Conservation (phyloP, 1,139 yeast species). For the Pichia sp. region DNA sequence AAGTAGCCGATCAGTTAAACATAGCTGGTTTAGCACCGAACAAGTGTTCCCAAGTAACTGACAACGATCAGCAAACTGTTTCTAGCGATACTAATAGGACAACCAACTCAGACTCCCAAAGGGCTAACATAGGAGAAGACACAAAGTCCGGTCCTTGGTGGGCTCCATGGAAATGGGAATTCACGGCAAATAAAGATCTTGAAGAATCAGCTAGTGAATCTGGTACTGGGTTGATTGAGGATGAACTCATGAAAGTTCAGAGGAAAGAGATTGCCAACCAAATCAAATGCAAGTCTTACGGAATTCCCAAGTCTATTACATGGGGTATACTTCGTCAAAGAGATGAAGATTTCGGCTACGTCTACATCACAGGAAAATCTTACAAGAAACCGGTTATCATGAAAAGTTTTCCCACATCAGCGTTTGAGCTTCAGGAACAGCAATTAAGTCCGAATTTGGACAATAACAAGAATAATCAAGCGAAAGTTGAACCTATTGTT, state of each 20-base stretch:
- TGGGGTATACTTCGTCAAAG: slow-evolving; percentile 24
- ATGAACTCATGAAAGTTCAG: slow-evolving; percentile 12
- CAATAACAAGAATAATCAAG: neutral
- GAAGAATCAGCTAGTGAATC: slow-evolving; percentile 9
- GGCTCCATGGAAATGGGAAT: slow-evolving; percentile 21
- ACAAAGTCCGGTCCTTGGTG: slow-evolving; percentile 10
- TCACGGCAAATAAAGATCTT: neutral
- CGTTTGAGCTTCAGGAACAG: slow-evolving; percentile 26
- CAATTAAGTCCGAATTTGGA: slow-evolving; percentile 1
- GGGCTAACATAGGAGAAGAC: neutral
- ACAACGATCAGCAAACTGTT: neutral
- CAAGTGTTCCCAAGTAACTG: slow-evolving; percentile 6
- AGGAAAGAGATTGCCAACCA: slow-evolving; percentile 18
- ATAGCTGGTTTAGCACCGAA: slow-evolving; percentile 4
- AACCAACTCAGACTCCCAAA: neutral
- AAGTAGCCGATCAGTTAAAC: neutral
- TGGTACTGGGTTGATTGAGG: slow-evolving; percentile 12
- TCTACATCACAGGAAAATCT: slow-evolving; percentile 38
- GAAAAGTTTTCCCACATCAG: slow-evolving; percentile 26
- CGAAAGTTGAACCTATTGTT: slow-evolving; percentile 16
- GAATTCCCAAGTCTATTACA: slow-evolving; percentile 20
- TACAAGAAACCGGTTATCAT: slow-evolving; percentile 31
- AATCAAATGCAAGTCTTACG: slow-evolving; percentile 20
- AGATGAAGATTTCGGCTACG: slow-evolving; percentile 28
- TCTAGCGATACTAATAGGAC: neutral